Evolutionary conservation across 352 stramenopile species (phyloP), one percentile per base, ranked within the genome.

Genomic region (Hyaloperonospora arabidopsidis): DNA sequence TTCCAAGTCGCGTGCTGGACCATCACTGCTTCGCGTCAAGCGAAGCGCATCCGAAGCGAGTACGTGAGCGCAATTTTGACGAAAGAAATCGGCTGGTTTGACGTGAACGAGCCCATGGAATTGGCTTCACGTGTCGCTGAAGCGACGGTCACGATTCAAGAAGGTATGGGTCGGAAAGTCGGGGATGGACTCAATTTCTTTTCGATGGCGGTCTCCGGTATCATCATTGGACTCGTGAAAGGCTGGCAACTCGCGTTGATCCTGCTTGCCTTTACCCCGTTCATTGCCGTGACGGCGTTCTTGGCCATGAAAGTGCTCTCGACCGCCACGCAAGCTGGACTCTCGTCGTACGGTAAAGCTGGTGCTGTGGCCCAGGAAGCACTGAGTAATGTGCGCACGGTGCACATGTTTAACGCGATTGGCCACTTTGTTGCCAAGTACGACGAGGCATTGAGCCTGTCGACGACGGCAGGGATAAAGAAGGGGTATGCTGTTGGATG

Each of bases 341-440:
- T 85, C 11, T 66, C 87, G 22, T 79, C 75, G 41, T 88, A 88
- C 45, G 71, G 60, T 14, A 66, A 87, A 44, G 81, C 78, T 22
- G 82, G 81, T 22, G 72, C 77, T 0, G 54, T 92, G n/a, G 79
- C 79, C 0, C 78, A 94, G 46, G 84, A 92, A 34, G 63, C 74
- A 1, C 62, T 91, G 22, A 67, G 72, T 41, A 91, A 88, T 44
- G 70, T 88, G 5, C 76, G 78, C 21, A 92, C 81, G 0, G 80
- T 93, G 29, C 72, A 88, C 69, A 80, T 84, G 68, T 86, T 90
- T 67, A 88, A 86, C 53, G 67, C 79, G 1, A 74, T 87, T 23
- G 44, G 64, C 6, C 63, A 83, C 23, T 84, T 89, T 36, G 59
- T 73, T 13, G 21, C 15, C 34, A 87, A 89, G 49, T 93, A 90